Base-by-base conservation (phyloP, 106 monocot species). In the Alisma plantagoaquatica region DNA sequence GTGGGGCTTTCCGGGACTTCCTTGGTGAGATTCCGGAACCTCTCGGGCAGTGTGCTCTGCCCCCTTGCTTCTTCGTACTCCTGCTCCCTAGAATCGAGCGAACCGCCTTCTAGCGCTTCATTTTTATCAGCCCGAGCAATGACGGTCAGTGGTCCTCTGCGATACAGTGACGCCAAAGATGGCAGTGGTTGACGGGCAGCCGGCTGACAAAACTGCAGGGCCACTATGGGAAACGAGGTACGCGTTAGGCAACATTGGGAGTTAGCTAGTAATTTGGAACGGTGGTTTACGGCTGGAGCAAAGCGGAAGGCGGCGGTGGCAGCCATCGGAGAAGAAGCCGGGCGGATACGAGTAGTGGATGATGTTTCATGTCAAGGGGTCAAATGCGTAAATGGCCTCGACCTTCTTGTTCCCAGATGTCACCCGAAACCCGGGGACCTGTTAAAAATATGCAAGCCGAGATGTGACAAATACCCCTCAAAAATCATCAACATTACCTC, bases 31-130 rank as follows among this genome's bases (percentile, higher is more conserved):
- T 46, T 1, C n/a, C 70, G 61, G 62, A 70, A 70, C 17, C 61
- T 54, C 26, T 70, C 70, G 20, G 70, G 70, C 61, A 70, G n/a
- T 2, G 54, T 70, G 54, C 70, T 70, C 46, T 35, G 45, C 46
- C 54, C 69, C 22, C 52, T 53, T 19, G 63, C 63, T 11, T 51
- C 63, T 29, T 25, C 51, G 16, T 23, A 12, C 24, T 27, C 63
- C 20, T 41, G 52, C 4, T 41, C 63, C 24, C 27, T 52, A 11
- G 30, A 50, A n/a, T 43, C 57, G 1, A 23, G 25, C 20, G 30
- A 24, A 14, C 11, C 23, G 1, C 9, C 33, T 20, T 23, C 23
- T 11, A 18, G 10, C 12, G 14, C 51, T 12, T 11, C 63, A 11
- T 51, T 27, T 20, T 19, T 33, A 10, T 22, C 23, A 19, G 42